Evolutionary conservation across 106 monocot genomes (phyloP).

Genomic region (Dioscorea dumetorum): DNA sequence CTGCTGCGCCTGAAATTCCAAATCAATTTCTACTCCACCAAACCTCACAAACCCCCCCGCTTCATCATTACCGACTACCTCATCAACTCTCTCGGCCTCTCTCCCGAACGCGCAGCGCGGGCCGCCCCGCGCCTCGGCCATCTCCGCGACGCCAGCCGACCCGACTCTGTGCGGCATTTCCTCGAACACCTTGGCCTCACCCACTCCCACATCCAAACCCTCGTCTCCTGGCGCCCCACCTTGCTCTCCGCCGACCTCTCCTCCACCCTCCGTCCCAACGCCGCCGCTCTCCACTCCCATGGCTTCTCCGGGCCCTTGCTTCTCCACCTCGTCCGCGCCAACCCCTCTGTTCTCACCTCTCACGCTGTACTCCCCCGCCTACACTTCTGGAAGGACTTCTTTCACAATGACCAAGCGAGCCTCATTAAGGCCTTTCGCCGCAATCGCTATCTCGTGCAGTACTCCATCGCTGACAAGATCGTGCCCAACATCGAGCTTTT

Average conservation of each 20-base stretch:
- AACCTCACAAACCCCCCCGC: neutral
- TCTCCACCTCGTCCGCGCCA: slow-evolving; percentile 8
- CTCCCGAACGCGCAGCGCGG: slow-evolving; percentile 9
- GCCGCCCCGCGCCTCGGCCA: slow-evolving; percentile 6
- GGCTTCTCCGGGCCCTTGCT: slow-evolving; percentile 20
- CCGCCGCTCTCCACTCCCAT: slow-evolving; percentile 1
- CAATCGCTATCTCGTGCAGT: slow-evolving; percentile 5
- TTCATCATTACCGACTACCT: slow-evolving; percentile 12
- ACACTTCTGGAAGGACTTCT: slow-evolving; percentile 4
- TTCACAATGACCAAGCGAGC: neutral
- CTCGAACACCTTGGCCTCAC: slow-evolving; percentile 8
- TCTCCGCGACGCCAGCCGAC: neutral
- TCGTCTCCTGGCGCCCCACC: slow-evolving; percentile 5
- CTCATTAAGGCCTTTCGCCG: slow-evolving; percentile 6
- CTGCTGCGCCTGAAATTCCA: too few relatives aligned
- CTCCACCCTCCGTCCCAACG: slow-evolving; percentile 20
- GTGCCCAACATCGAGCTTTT: slow-evolving; percentile 13
- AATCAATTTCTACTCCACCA: neutral
- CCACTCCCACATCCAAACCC: slow-evolving; percentile 7
- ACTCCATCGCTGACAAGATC: slow-evolving; percentile 4
- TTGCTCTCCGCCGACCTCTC: slow-evolving; percentile 10
- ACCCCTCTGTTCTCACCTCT: slow-evolving; percentile 1
- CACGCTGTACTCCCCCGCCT: slow-evolving; percentile 3
- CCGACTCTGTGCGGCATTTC: slow-evolving; percentile 14
- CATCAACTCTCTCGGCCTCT: slow-evolving; percentile 14